A percentile compares a stretch with the other conserved stretches of the same genome.
Evolutionary conservation across 495 filamentous ascomycete species (phyloP).

Genomic region (Penicillium nucicola): DNA sequence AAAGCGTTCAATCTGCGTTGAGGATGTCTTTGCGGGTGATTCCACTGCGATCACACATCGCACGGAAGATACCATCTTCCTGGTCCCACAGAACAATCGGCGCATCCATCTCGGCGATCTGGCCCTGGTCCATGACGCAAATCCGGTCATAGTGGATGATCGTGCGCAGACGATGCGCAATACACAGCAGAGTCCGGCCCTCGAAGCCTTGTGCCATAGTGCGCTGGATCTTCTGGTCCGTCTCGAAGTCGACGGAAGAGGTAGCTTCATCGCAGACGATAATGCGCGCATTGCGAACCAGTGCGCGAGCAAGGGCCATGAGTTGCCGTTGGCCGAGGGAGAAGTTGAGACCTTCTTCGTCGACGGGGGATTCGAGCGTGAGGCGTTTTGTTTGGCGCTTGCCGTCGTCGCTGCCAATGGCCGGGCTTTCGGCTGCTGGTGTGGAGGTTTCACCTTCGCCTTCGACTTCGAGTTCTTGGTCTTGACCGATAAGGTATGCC

Average conservation of each 20-base stretch:
- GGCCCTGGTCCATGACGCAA: constrained; percentile 88
- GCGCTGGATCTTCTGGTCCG: constrained; percentile 89
- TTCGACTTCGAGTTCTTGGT: constrained; percentile 20
- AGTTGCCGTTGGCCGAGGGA: constrained; percentile 94
- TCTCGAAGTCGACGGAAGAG: constrained; percentile 90
- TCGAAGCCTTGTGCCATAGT: constrained; percentile 86
- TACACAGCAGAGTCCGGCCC: constrained; percentile 88
- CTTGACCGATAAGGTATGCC: constrained; percentile 67
- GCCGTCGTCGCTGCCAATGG: constrained; percentile 11
- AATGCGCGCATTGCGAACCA: constrained; percentile 82
- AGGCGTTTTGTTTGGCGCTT: constrained; percentile 47
- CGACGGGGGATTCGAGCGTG: constrained; percentile 79
- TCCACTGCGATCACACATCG: constrained; percentile 91
- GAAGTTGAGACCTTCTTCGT: constrained; percentile 94
- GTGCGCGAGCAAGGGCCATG: constrained; percentile 87
- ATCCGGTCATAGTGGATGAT: constrained; percentile 95
- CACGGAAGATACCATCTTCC: constrained; percentile 71
- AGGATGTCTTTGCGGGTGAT: constrained; percentile 68
- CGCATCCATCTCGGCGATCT: constrained; percentile 80
- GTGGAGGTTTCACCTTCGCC: constrained; percentile 19
- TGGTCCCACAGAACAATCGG: constrained; percentile 68
- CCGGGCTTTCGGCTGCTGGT: constrained; percentile 9
- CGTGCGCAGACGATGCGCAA: constrained; percentile 89
- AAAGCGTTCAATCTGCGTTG: constrained; percentile 3
- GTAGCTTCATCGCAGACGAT: constrained; percentile 98